Conservation (phyloP, 352 stramenopile species). For the Blastocystis sp. region DNA sequence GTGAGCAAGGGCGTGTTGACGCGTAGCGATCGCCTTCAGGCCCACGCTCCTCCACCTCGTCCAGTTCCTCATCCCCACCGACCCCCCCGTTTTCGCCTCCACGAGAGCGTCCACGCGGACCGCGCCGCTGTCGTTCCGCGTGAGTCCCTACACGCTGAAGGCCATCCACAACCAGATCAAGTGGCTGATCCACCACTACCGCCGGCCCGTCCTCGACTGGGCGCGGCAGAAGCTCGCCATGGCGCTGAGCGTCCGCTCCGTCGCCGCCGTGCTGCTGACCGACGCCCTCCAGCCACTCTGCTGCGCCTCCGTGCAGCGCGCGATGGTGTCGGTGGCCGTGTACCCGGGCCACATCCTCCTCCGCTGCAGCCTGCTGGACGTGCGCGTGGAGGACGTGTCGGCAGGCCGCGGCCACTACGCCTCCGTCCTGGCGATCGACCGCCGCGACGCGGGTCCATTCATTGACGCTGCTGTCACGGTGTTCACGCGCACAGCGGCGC, state of each 20-base stretch:
- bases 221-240: slow-evolving; percentile 12
- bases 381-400: background rate
- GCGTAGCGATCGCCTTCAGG: background rate
- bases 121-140: background rate
- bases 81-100: background rate
- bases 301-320: background rate
- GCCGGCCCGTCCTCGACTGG: background rate
- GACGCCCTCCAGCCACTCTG: background rate
- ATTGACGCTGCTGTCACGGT: background rate
- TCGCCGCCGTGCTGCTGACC: background rate
- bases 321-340: background rate
- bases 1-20: background rate
- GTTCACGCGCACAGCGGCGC: background rate
- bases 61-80: background rate
- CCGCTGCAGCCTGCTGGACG: background rate
- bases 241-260: background rate
- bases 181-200: background rate
- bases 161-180: background rate
- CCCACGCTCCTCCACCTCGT: background rate
- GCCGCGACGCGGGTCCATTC: background rate
- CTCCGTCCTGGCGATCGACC: slow-evolving; percentile 22
- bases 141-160: background rate
- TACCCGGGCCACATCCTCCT: slow-evolving; percentile 1
- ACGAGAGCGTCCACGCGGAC: background rate
- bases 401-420: slow-evolving; percentile 6